These are phyloP conservation scores for Trametes gibbosa DNA, from an alignment of 768 basidiomycete species.

Conservation along the genomic window DNA sequence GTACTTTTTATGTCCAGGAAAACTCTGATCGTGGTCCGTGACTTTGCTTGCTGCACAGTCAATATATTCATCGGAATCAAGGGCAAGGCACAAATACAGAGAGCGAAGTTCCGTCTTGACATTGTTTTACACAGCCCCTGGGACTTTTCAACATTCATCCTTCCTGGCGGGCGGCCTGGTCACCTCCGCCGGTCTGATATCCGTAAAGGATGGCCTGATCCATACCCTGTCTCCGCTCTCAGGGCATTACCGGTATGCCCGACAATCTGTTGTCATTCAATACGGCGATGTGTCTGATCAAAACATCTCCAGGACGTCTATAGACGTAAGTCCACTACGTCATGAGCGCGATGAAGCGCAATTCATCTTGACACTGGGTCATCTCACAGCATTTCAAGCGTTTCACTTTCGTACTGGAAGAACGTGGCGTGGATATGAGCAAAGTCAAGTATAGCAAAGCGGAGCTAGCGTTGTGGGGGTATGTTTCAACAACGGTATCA, in stretches of 20 bases:
- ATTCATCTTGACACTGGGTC: not conserved
- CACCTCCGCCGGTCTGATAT: conserved; percentile 64
- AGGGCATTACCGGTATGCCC: conserved; percentile 53
- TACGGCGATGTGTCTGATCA: not conserved
- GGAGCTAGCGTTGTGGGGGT: conserved; percentile 58
- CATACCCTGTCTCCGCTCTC: conserved; percentile 61
- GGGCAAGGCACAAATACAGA: conserved; percentile 27
- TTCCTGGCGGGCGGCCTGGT: conserved; percentile 57
- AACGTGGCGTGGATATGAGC: conserved; percentile 55
- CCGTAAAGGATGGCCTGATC: conserved; percentile 59
- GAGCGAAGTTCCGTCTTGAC: not conserved
- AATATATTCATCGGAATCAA: conserved; percentile 72
- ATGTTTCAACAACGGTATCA: conserved; percentile 12
- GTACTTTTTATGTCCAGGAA: not conserved
- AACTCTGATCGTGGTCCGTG: not conserved
- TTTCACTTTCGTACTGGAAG: conserved; percentile 50
- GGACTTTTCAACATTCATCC: conserved; percentile 66
- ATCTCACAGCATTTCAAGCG: conserved; percentile 51
- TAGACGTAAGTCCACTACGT: conserved; percentile 36
- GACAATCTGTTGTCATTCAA: no score
- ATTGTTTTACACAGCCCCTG: conserved; percentile 33
- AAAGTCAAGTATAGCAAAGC: conserved; percentile 62
- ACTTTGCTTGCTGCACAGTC: conserved; percentile 32
- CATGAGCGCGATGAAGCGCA: no score
- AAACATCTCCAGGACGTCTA: conserved; percentile 41